A percentile compares a stretch with the other conserved stretches of the same genome.
Conservation (phyloP, 805 yeast genomes). For the Spathaspora passalidarum region DNA sequence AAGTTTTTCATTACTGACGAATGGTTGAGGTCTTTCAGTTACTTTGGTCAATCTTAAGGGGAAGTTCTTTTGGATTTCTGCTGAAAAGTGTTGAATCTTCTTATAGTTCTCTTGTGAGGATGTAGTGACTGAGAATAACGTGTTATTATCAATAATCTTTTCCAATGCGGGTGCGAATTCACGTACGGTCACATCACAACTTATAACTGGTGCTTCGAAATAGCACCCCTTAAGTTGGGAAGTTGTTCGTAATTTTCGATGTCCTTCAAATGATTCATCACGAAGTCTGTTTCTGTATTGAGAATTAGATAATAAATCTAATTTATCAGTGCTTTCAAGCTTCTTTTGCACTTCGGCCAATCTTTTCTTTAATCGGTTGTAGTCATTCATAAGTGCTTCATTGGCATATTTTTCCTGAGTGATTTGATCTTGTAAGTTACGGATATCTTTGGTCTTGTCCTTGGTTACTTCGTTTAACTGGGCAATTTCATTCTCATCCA, state of each 20-base stretch:
- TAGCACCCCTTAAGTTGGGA: constrained; percentile 41
- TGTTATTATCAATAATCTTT: constrained; percentile 49
- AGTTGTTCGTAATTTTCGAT: constrained; percentile 38
- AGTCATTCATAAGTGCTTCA: constrained; percentile 3
- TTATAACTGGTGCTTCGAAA: constrained; percentile 72
- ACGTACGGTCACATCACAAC: constrained; percentile 52
- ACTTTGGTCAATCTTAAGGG: constrained; percentile 51
- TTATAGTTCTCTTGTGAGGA: constrained; percentile 48
- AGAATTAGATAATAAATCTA: constrained; percentile 41
- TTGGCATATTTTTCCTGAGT: neutral
- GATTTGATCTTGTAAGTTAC: constrained; percentile 14
- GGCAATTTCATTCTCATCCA: constrained; percentile 26
- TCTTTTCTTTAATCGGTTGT: constrained; percentile 9
- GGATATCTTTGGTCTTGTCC: constrained; percentile 12
- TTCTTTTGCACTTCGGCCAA: constrained; percentile 16
- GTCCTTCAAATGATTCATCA: constrained; percentile 40
- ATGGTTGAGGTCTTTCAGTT: constrained; percentile 16
- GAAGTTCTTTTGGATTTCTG: constrained; percentile 40
- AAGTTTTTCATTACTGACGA: constrained; percentile 31
- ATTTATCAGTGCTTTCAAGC: constrained; percentile 48
- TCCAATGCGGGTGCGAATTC: constrained; percentile 56
- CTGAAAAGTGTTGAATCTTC: constrained; percentile 29
- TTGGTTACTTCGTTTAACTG: constrained; percentile 14
- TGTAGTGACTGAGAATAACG: constrained; percentile 64
- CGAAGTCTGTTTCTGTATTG: constrained; percentile 31